Evolutionary conservation across 192 early-diverging fungal genomes (phyloP).

Genomic region (Umbelopsis ramanniana): DNA sequence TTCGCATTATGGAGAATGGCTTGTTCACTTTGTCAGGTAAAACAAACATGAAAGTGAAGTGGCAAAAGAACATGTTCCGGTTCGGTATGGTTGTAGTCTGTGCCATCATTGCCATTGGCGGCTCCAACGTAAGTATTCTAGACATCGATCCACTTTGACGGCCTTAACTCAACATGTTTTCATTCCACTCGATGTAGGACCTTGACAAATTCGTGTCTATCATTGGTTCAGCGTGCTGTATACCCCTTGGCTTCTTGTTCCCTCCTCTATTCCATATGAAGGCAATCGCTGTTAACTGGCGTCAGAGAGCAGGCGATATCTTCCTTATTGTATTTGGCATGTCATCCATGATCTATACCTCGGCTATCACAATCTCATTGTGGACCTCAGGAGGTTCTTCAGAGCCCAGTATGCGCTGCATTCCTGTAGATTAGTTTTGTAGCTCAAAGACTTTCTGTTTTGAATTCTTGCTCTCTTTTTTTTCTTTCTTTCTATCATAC

Average conservation of each 20-base stretch:
- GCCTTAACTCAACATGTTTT: background rate
- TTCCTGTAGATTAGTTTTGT: slow-evolving; percentile 14
- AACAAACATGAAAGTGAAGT: slow-evolving; percentile 68
- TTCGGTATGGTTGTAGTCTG: slow-evolving; percentile 61
- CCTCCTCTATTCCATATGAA: slow-evolving; percentile 83
- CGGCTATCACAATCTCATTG: slow-evolving; percentile 68
- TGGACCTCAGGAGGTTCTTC: slow-evolving; percentile 39
- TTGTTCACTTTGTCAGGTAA: slow-evolving; percentile 75
- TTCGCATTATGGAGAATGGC: slow-evolving; percentile 79
- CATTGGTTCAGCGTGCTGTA: slow-evolving; percentile 77
- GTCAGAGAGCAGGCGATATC: slow-evolving; percentile 59
- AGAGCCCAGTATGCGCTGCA: slow-evolving; percentile 32
- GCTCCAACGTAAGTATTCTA: slow-evolving; percentile 46
- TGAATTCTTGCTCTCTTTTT: background rate
- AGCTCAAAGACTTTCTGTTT: background rate
- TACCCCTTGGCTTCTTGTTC: slow-evolving; percentile 82
- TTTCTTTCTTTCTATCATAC: background rate
- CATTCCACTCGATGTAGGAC: slow-evolving; percentile 32
- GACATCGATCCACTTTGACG: background rate
- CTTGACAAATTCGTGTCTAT: slow-evolving; percentile 91
- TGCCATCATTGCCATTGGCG: slow-evolving; percentile 69
- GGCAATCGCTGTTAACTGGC: slow-evolving; percentile 55
- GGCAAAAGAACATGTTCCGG: slow-evolving; percentile 76
- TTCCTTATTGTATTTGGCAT: slow-evolving; percentile 69
- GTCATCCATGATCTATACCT: slow-evolving; percentile 75